These are phyloP conservation scores for Recurvomyces mirabilis DNA, from an alignment of 495 filamentous ascomycete genomes.

Conservation along the genomic window DNA sequence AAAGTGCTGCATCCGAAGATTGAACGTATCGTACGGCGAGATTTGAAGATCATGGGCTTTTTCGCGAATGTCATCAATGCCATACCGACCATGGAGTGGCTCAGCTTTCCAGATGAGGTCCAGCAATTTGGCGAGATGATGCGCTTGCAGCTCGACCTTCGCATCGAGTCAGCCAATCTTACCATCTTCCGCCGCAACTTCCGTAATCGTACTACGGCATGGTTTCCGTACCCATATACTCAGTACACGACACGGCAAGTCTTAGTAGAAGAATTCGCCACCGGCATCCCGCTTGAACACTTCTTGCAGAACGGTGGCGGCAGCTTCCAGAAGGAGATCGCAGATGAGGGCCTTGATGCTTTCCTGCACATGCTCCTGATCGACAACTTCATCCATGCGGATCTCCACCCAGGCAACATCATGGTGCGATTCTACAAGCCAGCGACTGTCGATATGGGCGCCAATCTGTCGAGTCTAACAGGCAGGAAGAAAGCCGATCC, in stretches of 20 bases:
- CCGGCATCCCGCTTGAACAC: slow-evolving; percentile 80
- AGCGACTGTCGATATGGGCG: slow-evolving; percentile 44
- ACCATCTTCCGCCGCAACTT: slow-evolving; percentile 85
- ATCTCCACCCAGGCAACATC: slow-evolving; percentile 96
- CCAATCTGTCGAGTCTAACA: slow-evolving; percentile 38
- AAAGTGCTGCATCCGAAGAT: slow-evolving; percentile 93
- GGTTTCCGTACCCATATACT: slow-evolving; percentile 88
- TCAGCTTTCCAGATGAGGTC: slow-evolving; percentile 92
- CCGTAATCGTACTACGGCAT: slow-evolving; percentile 75
- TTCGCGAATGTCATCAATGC: slow-evolving; percentile 77
- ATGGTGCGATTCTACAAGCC: slow-evolving; percentile 98
- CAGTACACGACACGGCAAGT: slow-evolving; percentile 88
- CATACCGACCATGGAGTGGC: slow-evolving; percentile 94
- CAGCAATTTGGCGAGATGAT: slow-evolving; percentile 96
- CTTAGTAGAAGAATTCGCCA: slow-evolving; percentile 89
- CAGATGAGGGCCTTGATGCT: slow-evolving; percentile 91
- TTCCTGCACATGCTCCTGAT: slow-evolving; percentile 96
- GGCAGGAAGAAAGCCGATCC: slow-evolving; percentile 17
- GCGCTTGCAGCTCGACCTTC: slow-evolving; percentile 86
- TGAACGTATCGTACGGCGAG: slow-evolving; percentile 76
- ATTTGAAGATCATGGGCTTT: slow-evolving; percentile 86
- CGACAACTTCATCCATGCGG: slow-evolving; percentile 98
- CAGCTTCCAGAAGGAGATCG: slow-evolving; percentile 85
- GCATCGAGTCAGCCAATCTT: slow-evolving; percentile 89
- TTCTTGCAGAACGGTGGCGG: slow-evolving; percentile 89